Evolutionary conservation across 2,329 filamentous ascomycete species (phyloP), one percentile per base, ranked within the genome.

Genomic region (Venturia aucupariae): DNA sequence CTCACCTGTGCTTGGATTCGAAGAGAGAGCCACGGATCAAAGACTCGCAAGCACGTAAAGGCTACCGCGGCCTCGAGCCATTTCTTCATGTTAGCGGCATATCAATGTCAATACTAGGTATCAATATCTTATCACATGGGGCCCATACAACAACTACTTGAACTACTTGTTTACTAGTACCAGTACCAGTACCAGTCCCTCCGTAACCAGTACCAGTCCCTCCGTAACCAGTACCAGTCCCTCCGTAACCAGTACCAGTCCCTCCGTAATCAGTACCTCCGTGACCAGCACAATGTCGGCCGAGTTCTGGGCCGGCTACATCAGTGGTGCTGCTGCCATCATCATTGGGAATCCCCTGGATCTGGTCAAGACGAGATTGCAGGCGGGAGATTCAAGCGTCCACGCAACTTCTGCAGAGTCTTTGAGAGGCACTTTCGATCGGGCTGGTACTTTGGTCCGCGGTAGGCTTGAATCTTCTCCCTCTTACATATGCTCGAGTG

Each of bases 281-380:
- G n/a, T n/a, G n/a, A n/a, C n/a, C n/a, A n/a, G n/a, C 22, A 39
- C 27, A 55, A 93, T 94, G 90, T 90, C 90, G 61, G 85, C 90
- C 69, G 92, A 96, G 74, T 97, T 97, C 76, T 96, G 90, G 90
- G 90, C 92, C 65, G 92, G 92, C 71, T 97, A 96, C 75, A 78
- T 94, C 67, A 93, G 89, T 72, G 93, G 93, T 63, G 91, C 89
- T 65, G 81, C 88, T 60, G 90, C 91, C 57, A 97, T 97, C 70
- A 78, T 96, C 60, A 88, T 96, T 66, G 92, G 93, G 67, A 96
- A 96, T 71, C 91, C 92, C 3, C 80, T 97, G 4, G 89, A 92
- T 73, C 77, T 92, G 24, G 75, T 92, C 70, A 92, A 93, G 76
- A 90, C 92, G 63, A 88, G 87, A 48, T 79, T 95, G 2, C 93